These are phyloP conservation scores for Fusarium aywerte DNA, from an alignment of 2,329 filamentous ascomycete species.

Conservation along the genomic window DNA sequence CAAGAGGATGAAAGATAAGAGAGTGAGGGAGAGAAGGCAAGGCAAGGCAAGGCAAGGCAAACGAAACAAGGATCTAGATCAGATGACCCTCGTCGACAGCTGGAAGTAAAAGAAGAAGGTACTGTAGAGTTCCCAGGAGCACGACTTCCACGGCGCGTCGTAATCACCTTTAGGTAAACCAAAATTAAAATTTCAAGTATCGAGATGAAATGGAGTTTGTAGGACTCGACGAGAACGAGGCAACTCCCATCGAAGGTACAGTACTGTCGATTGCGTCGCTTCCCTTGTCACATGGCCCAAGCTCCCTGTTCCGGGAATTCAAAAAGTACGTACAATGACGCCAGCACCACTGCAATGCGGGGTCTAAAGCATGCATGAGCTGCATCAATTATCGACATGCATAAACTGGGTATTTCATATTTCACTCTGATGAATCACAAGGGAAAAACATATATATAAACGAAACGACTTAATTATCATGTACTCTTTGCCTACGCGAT, in stretches of 20 bases:
- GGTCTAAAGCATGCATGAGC: constrained; percentile 37
- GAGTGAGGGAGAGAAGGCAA: constrained; percentile 33
- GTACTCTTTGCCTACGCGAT: constrained; percentile 44
- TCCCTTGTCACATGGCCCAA: constrained; percentile 44
- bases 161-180: constrained; percentile 5
- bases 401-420: constrained; percentile 28
- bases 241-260: constrained; percentile 17
- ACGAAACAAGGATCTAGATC: constrained; percentile 19
- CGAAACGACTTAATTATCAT: constrained; percentile 33
- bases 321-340: constrained; percentile 37
- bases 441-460: neutral
- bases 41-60: constrained; percentile 7
- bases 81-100: constrained; percentile 26
- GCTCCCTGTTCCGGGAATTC: constrained; percentile 30
- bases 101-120: constrained; percentile 20
- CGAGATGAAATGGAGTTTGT: constrained; percentile 22
- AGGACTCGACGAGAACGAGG: constrained; percentile 28
- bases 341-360: constrained; percentile 32
- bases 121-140: constrained; percentile 6
- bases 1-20: constrained; percentile 26
- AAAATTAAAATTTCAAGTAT: constrained; percentile 1
- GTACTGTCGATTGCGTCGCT: constrained; percentile 13
- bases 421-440: neutral
- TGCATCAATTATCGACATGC: constrained; percentile 30
- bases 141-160: constrained; percentile 20